phyloP scores from a whole-genome alignment of 345 rosid species.

The Linum usitatissimum region DNA sequence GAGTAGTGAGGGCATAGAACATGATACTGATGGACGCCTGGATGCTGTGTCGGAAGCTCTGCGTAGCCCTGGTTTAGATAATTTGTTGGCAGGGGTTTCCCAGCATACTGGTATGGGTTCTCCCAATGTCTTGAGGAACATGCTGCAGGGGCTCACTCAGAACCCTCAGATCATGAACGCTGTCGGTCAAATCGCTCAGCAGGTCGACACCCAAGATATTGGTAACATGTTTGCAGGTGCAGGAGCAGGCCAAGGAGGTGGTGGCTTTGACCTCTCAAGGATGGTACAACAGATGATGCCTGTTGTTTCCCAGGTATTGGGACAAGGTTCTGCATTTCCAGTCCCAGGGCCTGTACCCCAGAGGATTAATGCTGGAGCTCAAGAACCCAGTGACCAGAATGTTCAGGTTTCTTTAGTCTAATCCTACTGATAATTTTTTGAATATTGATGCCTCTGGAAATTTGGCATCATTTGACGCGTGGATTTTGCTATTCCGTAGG shows the following conservation, averaged over 20 bases:
- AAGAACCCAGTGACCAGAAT: slow-evolving; percentile 20
- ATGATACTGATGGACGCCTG: slow-evolving; percentile 30
- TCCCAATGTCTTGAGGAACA: slow-evolving; percentile 62
- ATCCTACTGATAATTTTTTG: not conserved
- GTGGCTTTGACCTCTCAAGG: slow-evolving; percentile 58
- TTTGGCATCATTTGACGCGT: not conserved
- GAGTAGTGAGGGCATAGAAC: slow-evolving; percentile 14
- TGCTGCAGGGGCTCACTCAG: slow-evolving; percentile 78
- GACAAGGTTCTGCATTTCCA: slow-evolving; percentile 16
- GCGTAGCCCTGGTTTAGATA: slow-evolving; percentile 55
- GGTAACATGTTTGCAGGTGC: slow-evolving; percentile 62
- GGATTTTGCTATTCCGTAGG: slow-evolving; percentile 21
- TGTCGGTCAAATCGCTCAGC: slow-evolving; percentile 82
- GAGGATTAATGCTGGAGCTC: slow-evolving; percentile 14
- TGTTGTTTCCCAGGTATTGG: slow-evolving; percentile 71
- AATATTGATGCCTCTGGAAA: not conserved
- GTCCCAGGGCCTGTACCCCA: slow-evolving; percentile 8
- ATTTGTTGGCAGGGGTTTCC: slow-evolving; percentile 58
- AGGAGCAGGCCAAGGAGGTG: slow-evolving; percentile 45
- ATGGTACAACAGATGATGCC: slow-evolving; percentile 98
- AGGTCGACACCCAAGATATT: slow-evolving; percentile 60
- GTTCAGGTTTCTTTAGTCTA: slow-evolving; percentile 33
- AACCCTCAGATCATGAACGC: slow-evolving; percentile 77
- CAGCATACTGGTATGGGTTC: slow-evolving; percentile 73
- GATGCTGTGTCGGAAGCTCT: slow-evolving; percentile 64